Evolutionary conservation across 1,284 basidiomycete genomes (phyloP).

Genomic region (Omphalotus olearius): DNA sequence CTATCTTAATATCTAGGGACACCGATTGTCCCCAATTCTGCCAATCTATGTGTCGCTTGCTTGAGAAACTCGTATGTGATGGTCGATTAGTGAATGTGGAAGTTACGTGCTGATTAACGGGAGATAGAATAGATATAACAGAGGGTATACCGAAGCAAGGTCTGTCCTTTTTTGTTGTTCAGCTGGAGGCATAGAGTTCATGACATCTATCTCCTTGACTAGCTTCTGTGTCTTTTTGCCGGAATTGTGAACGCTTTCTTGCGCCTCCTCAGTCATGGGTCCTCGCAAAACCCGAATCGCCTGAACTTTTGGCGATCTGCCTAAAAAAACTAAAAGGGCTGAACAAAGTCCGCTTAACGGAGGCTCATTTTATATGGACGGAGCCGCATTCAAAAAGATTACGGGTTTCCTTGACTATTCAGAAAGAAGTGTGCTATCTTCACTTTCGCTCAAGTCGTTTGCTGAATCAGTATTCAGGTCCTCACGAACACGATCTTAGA

Average conservation of each 20-base stretch:
- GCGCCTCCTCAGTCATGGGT: slow-evolving; percentile 90
- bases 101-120: slow-evolving; percentile 9
- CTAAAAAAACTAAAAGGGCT: slow-evolving; percentile 94
- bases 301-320: slow-evolving; percentile 89
- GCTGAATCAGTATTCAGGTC: slow-evolving; percentile 47
- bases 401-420: slow-evolving; percentile 92
- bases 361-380: slow-evolving; percentile 99
- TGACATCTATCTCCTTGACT: slow-evolving; percentile 7
- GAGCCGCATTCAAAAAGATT: slow-evolving; percentile 96
- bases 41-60: slow-evolving; percentile 93
- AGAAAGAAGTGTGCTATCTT: slow-evolving; percentile 78
- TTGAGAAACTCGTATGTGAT: slow-evolving; percentile 74
- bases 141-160: slow-evolving; percentile 98
- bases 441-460: not conserved
- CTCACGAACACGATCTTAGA: slow-evolving; percentile 94
- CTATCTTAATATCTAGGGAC: slow-evolving; percentile 49
- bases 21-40: slow-evolving; percentile 94
- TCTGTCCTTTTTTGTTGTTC: slow-evolving; percentile 25
- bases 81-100: not conserved
- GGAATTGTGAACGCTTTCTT: slow-evolving; percentile 95
- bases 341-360: slow-evolving; percentile 91
- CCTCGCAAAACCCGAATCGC: slow-evolving; percentile 83
- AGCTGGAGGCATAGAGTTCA: not conserved
- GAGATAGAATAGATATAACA: slow-evolving; percentile 85
- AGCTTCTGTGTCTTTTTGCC: slow-evolving; percentile 91